A percentile compares a stretch with the other conserved stretches of the same genome.
These are phyloP conservation scores for Neobulgaria alba DNA, from an alignment of 2,329 filamentous ascomycete species.

Conservation along the genomic window DNA sequence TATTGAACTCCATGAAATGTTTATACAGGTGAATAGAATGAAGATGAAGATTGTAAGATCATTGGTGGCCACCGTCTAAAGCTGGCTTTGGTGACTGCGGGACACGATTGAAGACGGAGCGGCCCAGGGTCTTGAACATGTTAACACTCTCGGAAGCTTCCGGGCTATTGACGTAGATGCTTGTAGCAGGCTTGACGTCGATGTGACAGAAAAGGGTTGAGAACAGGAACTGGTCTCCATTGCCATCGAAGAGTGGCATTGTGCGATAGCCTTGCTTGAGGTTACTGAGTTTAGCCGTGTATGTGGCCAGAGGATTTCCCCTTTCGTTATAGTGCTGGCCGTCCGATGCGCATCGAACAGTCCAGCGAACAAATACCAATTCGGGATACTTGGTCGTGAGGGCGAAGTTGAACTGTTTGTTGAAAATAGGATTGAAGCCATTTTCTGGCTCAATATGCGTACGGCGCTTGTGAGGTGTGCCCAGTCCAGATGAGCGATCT, in stretches of 20 bases:
- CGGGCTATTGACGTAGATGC: slow-evolving; percentile 45
- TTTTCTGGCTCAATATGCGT: slow-evolving; percentile 80
- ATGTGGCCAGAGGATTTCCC: slow-evolving; percentile 66
- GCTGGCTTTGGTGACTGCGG: slow-evolving; percentile 20
- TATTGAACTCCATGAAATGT: slow-evolving; percentile 14
- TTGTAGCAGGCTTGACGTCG: slow-evolving; percentile 51
- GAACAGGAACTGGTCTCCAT: slow-evolving; percentile 89
- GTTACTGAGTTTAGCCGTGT: slow-evolving; percentile 84
- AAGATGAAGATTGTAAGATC: slow-evolving; percentile 3
- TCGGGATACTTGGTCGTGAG: slow-evolving; percentile 92
- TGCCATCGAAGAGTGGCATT: slow-evolving; percentile 76
- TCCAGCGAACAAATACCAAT: slow-evolving; percentile 88
- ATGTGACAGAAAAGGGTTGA: slow-evolving; percentile 91
- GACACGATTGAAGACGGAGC: slow-evolving; percentile 47
- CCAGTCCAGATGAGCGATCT: slow-evolving; percentile 57
- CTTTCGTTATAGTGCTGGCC: slow-evolving; percentile 60
- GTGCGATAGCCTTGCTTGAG: slow-evolving; percentile 90
- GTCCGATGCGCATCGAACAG: slow-evolving; percentile 77
- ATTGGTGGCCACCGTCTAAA: slow-evolving; percentile 15
- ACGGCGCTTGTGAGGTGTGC: slow-evolving; percentile 65
- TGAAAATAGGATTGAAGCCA: slow-evolving; percentile 86
- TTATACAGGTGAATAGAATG: slow-evolving; percentile 18
- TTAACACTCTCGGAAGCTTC: slow-evolving; percentile 36
- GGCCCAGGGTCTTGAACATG: slow-evolving; percentile 48
- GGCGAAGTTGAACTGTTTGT: slow-evolving; percentile 69